Conservation (phyloP, 352 stramenopile species). For the Globisporangium parvum region DNA sequence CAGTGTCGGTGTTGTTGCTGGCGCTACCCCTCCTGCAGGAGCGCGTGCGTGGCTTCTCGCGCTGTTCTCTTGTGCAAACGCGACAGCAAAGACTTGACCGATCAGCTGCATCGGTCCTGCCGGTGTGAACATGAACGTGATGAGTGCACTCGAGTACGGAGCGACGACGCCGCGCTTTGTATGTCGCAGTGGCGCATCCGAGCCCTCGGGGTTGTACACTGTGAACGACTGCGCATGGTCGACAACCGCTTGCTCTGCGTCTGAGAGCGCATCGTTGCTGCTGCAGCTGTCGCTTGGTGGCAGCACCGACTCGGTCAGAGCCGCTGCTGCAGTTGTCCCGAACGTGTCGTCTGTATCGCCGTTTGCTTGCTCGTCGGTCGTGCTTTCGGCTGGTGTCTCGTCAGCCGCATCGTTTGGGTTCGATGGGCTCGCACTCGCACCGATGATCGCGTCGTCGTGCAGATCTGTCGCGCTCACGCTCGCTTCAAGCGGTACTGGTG, state of each 20-base stretch:
- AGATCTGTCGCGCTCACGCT: too few species aligned
- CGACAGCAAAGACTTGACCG: conserved; percentile 26
- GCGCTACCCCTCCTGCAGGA: too few species aligned
- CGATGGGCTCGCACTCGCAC: too few species aligned
- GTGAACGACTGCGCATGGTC: conserved; percentile 20
- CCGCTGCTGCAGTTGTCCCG: not conserved
- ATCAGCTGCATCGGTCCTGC: conserved; percentile 27
- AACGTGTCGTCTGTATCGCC: not conserved
- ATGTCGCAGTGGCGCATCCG: conserved; percentile 34
- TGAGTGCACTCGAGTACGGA: conserved; percentile 33
- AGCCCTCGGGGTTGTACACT: conserved; percentile 33
- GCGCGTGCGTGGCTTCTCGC: not conserved
- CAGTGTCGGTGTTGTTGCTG: not conserved
- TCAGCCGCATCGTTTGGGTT: conserved; percentile 7
- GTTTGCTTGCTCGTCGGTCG: not conserved
- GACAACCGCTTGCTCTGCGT: conserved; percentile 31
- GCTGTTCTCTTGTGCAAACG: conserved; percentile 21
- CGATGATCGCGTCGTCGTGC: too few species aligned
- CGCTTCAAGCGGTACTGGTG: too few species aligned
- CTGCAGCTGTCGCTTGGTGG: not conserved
- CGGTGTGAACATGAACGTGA: conserved; percentile 63
- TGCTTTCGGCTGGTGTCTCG: not conserved
- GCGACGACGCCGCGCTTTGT: conserved; percentile 33
- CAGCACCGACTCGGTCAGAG: not conserved
- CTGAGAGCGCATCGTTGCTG: conserved; percentile 7